phyloP scores from a whole-genome alignment of 176 grass and related monocot genomes.

The Bromus sterilis region DNA sequence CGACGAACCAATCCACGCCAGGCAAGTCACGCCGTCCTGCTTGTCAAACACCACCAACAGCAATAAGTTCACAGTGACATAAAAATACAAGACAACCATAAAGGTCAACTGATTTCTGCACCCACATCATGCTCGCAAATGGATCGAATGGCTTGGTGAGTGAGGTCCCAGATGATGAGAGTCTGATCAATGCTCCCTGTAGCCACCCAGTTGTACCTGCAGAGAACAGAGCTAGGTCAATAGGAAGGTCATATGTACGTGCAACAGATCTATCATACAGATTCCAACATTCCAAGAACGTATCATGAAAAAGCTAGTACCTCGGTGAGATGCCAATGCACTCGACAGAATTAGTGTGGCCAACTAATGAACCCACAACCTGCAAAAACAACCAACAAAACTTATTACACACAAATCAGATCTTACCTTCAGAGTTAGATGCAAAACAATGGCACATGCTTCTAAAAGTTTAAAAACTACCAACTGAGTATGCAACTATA shows the following conservation, averaged over 20 bases:
- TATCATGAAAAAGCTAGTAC: no score
- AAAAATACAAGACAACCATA: neutral
- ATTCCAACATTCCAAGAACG: no score
- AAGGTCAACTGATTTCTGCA: neutral
- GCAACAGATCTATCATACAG: no score
- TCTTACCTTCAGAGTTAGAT: no score
- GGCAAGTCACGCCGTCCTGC: slow-evolving; percentile 51
- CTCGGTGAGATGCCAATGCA: no score
- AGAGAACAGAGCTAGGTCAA: no score
- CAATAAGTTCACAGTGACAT: neutral
- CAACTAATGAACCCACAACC: no score
- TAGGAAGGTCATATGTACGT: no score
- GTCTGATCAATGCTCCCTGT: slow-evolving; percentile 85
- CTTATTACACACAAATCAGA: neutral
- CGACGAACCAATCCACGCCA: slow-evolving; percentile 22
- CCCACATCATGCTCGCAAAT: slow-evolving; percentile 61
- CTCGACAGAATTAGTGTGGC: no score
- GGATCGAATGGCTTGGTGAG: slow-evolving; percentile 26
- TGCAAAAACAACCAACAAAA: no score
- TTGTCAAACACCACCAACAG: neutral
- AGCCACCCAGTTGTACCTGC: slow-evolving; percentile 58
- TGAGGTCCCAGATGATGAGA: slow-evolving; percentile 60
- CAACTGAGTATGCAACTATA: neutral
- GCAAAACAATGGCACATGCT: neutral
- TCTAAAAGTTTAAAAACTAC: neutral